phyloP scores from a whole-genome alignment of 345 rosid genomes.

The Lepidium aucheri region DNA sequence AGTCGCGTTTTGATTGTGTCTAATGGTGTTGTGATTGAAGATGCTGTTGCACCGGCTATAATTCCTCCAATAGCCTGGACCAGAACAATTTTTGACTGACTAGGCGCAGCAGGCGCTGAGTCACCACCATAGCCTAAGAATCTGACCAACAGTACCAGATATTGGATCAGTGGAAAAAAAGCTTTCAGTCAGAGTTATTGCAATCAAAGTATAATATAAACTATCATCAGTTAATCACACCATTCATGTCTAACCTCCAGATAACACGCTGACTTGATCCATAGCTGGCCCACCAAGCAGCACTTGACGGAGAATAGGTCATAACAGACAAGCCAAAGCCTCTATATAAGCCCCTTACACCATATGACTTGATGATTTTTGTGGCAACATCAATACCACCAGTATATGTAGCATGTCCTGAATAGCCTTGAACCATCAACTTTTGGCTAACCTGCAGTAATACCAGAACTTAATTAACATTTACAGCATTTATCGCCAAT shows the following conservation, averaged over 20 bases:
- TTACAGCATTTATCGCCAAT: not conserved
- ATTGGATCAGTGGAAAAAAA: not conserved
- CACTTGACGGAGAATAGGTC: constrained; percentile 97
- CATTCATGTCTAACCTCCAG: constrained; percentile 57
- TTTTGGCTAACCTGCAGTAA: constrained; percentile 78
- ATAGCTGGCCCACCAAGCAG: constrained; percentile 99
- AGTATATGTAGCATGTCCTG: constrained; percentile 73
- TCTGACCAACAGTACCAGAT: constrained; percentile 37
- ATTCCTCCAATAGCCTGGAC: constrained; percentile 96
- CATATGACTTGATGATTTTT: constrained; percentile 67
- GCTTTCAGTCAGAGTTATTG: constrained; percentile 1
- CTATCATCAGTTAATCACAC: not conserved
- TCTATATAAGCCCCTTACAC: constrained; percentile 79
- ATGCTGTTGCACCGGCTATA: constrained; percentile 91
- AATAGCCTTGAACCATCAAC: constrained; percentile 98
- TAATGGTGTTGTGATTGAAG: constrained; percentile 86
- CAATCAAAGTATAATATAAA: not conserved
- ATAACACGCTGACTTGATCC: constrained; percentile 93
- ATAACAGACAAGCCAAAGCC: constrained; percentile 91
- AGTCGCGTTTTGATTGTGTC: constrained; percentile 95
- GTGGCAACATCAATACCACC: constrained; percentile 95
- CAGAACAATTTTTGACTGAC: constrained; percentile 42
- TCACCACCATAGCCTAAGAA: constrained; percentile 55
- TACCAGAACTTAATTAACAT: not conserved
- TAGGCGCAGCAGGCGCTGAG: constrained; percentile 39